phyloP scores from a whole-genome alignment of 2,329 filamentous ascomycete species.

The Apiospora malaysiana region DNA sequence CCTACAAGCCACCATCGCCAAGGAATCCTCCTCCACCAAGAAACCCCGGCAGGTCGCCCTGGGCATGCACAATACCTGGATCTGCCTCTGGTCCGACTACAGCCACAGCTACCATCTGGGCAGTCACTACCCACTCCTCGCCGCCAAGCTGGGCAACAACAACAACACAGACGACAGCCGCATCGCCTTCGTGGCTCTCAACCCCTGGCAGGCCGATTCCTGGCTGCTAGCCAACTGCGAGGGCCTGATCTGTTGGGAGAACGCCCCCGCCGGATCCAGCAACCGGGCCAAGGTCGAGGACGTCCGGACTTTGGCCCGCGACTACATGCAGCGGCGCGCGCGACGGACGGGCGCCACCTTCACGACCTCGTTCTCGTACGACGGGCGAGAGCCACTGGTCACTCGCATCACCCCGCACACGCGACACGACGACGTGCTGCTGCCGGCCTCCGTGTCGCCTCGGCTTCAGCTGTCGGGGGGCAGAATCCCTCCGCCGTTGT shows the following conservation, averaged over 20 bases:
- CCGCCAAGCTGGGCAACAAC: background rate
- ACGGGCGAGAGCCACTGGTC: background rate
- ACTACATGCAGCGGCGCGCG: conserved; percentile 13
- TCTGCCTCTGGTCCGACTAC: conserved; percentile 9
- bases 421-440: background rate
- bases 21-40: background rate
- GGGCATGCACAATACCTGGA: conserved; percentile 6
- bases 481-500: background rate
- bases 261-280: background rate
- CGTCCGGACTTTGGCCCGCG: background rate
- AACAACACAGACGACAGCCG: background rate
- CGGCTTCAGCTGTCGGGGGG: background rate
- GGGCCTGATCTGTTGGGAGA: background rate
- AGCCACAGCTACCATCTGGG: background rate
- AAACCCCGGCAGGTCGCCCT: background rate
- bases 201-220: background rate
- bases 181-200: background rate
- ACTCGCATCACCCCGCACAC: background rate
- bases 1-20: background rate
- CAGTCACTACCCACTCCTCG: background rate
- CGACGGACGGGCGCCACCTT: background rate
- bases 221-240: background rate
- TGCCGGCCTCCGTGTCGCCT: background rate
- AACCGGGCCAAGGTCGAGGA: background rate
- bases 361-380: background rate